Conservation (phyloP, 2,329 filamentous ascomycete genomes). For the Aspergillaceae sp. region DNA sequence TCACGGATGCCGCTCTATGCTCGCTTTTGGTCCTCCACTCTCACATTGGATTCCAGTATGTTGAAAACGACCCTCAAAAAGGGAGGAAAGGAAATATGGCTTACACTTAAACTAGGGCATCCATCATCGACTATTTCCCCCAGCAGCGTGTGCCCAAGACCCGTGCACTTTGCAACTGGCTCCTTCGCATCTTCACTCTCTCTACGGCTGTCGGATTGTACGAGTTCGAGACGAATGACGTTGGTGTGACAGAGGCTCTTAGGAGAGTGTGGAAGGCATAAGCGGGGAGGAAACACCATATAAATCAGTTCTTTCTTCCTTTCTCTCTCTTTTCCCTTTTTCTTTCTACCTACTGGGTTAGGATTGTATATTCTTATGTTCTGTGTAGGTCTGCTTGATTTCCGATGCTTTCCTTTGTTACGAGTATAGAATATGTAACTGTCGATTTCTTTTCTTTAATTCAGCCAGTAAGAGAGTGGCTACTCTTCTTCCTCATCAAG, state of each 20-base stretch:
- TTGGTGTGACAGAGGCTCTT: constrained; percentile 82
- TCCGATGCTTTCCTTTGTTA: no score
- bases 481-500: constrained; percentile 33
- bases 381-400: no score
- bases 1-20: constrained; percentile 78
- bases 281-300: constrained; percentile 11
- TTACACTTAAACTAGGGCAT: constrained; percentile 40
- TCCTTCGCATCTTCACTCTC: constrained; percentile 67
- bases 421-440: no score
- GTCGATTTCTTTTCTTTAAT: background rate
- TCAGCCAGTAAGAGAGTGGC: background rate
- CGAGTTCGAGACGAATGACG: constrained; percentile 98
- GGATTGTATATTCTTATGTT: constrained; percentile 1
- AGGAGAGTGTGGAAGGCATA: constrained; percentile 80
- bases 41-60: constrained; percentile 85
- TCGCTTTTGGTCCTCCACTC: constrained; percentile 80
- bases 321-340: constrained; percentile 13
- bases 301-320: constrained; percentile 16
- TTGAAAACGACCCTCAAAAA: constrained; percentile 3
- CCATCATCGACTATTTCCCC: constrained; percentile 89
- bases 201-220: constrained; percentile 82
- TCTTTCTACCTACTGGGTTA: no score
- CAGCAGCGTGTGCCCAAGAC: constrained; percentile 57
- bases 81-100: background rate
- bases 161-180: constrained; percentile 64